Evolutionary conservation across 495 filamentous ascomycete genomes (phyloP).

Genomic region (Lasiosphaeria hispida): DNA sequence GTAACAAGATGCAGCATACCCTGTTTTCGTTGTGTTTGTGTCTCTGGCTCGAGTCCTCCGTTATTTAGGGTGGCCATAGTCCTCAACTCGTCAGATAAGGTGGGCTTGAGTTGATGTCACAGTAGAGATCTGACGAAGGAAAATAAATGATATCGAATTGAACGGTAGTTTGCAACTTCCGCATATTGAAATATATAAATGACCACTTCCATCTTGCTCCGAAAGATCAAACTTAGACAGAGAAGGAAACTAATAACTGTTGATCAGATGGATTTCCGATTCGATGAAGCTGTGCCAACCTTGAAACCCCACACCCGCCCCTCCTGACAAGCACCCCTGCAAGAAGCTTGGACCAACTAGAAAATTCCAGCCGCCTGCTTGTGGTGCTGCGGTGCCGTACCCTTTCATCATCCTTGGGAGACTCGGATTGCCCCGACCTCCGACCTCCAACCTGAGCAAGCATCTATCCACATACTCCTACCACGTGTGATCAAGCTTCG

Average conservation of each 20-base stretch:
- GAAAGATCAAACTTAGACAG: background rate
- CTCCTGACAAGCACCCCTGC: slow-evolving; percentile 1
- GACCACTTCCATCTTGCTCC: too few species aligned
- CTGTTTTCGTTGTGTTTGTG: too few species aligned
- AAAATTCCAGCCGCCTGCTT: slow-evolving; percentile 26
- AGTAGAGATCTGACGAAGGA: too few species aligned
- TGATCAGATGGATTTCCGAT: background rate
- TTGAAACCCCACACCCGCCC: slow-evolving; percentile 7
- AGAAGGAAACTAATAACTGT: background rate
- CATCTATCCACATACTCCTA: slow-evolving; percentile 25
- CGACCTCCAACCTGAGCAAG: slow-evolving; percentile 21
- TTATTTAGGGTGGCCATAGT: too few species aligned
- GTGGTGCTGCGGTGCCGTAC: background rate
- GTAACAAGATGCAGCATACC: too few species aligned
- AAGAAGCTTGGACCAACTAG: slow-evolving; percentile 31
- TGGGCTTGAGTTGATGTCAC: too few species aligned
- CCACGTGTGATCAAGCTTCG: slow-evolving; percentile 25
- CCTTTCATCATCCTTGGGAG: slow-evolving; percentile 29
- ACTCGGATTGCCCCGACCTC: slow-evolving; percentile 22
- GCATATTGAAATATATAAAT: too few species aligned
- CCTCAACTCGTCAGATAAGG: too few species aligned
- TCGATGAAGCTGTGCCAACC: background rate
- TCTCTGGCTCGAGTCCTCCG: too few species aligned
- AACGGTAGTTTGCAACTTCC: too few species aligned
- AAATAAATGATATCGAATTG: too few species aligned